These are phyloP conservation scores for Xerocomellus chrysenteron DNA, from an alignment of 768 basidiomycete genomes.

Conservation along the genomic window DNA sequence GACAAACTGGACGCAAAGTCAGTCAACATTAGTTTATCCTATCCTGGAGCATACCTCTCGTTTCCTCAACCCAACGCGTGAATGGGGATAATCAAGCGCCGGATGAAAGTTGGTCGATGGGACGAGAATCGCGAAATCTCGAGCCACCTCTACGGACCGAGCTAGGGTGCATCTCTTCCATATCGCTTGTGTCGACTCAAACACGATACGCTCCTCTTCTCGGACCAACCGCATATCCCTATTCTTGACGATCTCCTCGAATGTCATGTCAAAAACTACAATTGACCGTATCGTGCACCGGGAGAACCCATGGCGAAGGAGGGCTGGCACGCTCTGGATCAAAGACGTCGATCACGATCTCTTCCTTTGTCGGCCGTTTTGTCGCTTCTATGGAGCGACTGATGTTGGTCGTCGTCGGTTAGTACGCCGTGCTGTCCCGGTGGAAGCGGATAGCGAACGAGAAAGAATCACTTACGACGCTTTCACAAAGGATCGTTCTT, in stretches of 20 bases:
- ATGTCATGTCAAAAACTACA: background rate
- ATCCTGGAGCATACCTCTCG: background rate
- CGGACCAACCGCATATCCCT: conserved; percentile 6
- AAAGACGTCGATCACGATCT: background rate
- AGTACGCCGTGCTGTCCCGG: background rate
- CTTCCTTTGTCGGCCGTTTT: background rate
- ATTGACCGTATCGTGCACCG: background rate
- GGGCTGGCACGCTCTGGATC: background rate
- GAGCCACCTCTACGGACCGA: background rate
- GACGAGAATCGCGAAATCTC: conserved; percentile 10
- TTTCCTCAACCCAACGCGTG: background rate
- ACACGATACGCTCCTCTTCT: conserved; percentile 16
- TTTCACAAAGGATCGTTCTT: conserved; percentile 2
- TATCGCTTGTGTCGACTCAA: conserved; percentile 7
- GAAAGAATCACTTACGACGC: background rate
- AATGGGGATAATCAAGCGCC: conserved; percentile 1
- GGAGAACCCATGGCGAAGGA: background rate
- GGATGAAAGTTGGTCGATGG: conserved; percentile 19
- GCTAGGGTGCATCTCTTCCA: background rate
- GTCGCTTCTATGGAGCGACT: conserved; percentile 2
- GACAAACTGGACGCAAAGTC: background rate
- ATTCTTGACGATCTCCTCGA: background rate
- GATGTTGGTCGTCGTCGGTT: background rate
- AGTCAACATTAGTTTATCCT: background rate
- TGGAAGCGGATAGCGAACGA: background rate